Conservation (phyloP, 73 alveolate genomes). For the Symbiodinium natans region DNA sequence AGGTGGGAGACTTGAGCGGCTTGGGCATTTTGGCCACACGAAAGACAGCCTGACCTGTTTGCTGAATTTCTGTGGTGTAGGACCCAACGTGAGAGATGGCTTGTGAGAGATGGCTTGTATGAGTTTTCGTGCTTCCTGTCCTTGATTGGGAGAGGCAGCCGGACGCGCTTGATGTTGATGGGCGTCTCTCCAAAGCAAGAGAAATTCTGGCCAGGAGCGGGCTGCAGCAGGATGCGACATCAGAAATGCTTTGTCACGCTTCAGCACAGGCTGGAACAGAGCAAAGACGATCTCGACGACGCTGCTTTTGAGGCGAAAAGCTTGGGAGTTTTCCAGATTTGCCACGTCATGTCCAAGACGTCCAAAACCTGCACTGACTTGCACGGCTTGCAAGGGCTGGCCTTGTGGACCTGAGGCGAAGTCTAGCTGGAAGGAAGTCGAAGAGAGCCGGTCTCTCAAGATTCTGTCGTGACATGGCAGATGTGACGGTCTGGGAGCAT, state of each 20-base stretch:
- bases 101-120: too few relatives aligned
- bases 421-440: background rate
- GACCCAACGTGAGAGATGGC: too few relatives aligned
- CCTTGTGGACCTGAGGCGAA: background rate
- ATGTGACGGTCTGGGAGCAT: too few relatives aligned
- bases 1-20: background rate
- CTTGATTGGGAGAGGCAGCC: background rate
- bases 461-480: background rate
- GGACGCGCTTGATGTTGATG: background rate
- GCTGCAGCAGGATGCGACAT: background rate
- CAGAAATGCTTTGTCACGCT: background rate
- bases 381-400: too few relatives aligned
- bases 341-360: too few relatives aligned
- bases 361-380: too few relatives aligned
- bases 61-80: too few relatives aligned
- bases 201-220: constrained; percentile 8
- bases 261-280: background rate
- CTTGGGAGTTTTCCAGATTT: background rate
- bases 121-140: background rate
- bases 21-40: too few relatives aligned
- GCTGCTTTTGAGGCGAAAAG: background rate
- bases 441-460: background rate
- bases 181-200: constrained; percentile 18
- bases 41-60: background rate
- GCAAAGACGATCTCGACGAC: constrained; percentile 6